A percentile compares a stretch with the other conserved stretches of the same genome.
phyloP scores from a whole-genome alignment of 2,329 filamentous ascomycete species.

The Tolypocladium ophioglossoides region DNA sequence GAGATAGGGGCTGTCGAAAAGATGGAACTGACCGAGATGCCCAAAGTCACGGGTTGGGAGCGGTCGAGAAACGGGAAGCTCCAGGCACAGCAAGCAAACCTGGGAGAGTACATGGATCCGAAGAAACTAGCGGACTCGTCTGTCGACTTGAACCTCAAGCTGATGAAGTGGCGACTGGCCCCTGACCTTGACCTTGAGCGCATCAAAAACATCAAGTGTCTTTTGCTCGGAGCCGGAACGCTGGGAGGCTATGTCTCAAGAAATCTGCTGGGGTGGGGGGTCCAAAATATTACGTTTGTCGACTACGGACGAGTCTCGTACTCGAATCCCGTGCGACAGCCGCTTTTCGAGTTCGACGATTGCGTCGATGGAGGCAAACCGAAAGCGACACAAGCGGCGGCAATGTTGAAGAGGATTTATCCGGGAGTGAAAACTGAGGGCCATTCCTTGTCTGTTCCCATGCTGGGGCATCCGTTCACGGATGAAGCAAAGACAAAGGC shows the following conservation, averaged over 20 bases:
- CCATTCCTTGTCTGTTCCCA: slow-evolving; percentile 77
- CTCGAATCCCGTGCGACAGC: slow-evolving; percentile 92
- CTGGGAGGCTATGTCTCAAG: slow-evolving; percentile 89
- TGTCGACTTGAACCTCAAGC: slow-evolving; percentile 89
- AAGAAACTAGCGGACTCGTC: slow-evolving; percentile 79
- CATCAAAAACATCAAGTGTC: slow-evolving; percentile 82
- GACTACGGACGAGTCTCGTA: slow-evolving; percentile 91
- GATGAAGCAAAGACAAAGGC: slow-evolving; percentile 58
- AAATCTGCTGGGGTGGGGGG: slow-evolving; percentile 90
- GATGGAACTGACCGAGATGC: slow-evolving; percentile 46
- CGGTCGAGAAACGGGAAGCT: slow-evolving; percentile 71
- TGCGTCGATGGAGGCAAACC: slow-evolving; percentile 74
- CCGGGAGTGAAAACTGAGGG: slow-evolving; percentile 78
- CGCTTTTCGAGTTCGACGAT: slow-evolving; percentile 82
- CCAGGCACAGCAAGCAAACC: slow-evolving; percentile 64
- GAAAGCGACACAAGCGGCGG: slow-evolving; percentile 74
- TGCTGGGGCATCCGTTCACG: slow-evolving; percentile 83
- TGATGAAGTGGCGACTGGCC: slow-evolving; percentile 98
- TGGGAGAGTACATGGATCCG: slow-evolving; percentile 92
- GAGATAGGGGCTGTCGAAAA: slow-evolving; percentile 39
- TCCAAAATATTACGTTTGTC: slow-evolving; percentile 88
- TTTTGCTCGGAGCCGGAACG: slow-evolving; percentile 85
- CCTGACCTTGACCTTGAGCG: slow-evolving; percentile 77
- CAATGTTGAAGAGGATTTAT: slow-evolving; percentile 75
- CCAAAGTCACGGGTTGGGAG: slow-evolving; percentile 94